These are phyloP conservation scores for Candolleomyces eurysporus DNA, from an alignment of 768 basidiomycete genomes.

Conservation along the genomic window DNA sequence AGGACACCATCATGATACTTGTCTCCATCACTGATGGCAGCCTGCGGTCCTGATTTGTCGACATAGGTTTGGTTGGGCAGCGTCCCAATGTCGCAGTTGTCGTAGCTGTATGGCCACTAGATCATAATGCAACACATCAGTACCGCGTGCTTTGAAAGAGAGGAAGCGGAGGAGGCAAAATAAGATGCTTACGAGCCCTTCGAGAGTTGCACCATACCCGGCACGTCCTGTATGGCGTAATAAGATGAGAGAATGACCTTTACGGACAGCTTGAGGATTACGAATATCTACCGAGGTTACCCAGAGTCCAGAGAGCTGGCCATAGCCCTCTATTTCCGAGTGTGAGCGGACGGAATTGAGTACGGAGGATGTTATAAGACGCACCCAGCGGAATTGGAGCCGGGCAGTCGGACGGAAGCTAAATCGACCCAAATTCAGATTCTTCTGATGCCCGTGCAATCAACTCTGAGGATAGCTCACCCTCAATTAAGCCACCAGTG, in stretches of 20 bases:
- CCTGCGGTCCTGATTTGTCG: slow-evolving; percentile 44
- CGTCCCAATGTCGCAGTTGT: slow-evolving; percentile 79
- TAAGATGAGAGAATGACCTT: background rate
- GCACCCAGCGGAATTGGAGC: slow-evolving; percentile 27
- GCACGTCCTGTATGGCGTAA: slow-evolving; percentile 45
- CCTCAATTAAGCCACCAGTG: slow-evolving; percentile 62
- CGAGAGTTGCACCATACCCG: slow-evolving; percentile 67
- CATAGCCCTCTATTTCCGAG: slow-evolving; percentile 42
- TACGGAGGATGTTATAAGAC: background rate
- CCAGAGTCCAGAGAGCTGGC: slow-evolving; percentile 46
- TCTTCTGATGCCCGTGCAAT: background rate
- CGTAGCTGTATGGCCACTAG: slow-evolving; percentile 69
- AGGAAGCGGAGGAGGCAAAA: background rate
- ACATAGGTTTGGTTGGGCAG: slow-evolving; percentile 74
- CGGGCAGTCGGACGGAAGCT: slow-evolving; percentile 34
- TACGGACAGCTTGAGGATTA: no score
- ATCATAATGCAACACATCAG: no score
- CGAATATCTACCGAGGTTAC: slow-evolving; percentile 44
- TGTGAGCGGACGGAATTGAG: background rate
- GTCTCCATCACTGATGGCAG: slow-evolving; percentile 42
- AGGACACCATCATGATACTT: slow-evolving; percentile 35
- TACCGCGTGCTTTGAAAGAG: background rate
- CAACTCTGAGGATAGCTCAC: slow-evolving; percentile 3
- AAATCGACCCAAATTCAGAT: background rate
- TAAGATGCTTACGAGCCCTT: slow-evolving; percentile 53